A percentile compares a stretch with the other conserved stretches of the same genome.
phyloP scores from a whole-genome alignment of 768 basidiomycete genomes.

The Crucibulum laeve region DNA sequence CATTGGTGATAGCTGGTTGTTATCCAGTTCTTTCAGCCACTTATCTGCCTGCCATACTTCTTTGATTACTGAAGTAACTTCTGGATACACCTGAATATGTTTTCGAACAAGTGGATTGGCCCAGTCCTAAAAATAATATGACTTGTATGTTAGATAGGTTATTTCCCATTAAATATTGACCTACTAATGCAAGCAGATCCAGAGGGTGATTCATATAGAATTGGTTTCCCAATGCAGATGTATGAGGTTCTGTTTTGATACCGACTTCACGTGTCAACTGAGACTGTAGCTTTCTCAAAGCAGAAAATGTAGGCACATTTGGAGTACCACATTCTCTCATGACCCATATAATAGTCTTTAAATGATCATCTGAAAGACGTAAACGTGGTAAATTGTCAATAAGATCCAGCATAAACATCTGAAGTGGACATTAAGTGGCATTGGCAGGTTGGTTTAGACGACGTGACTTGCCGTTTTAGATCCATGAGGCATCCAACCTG shows the following conservation, averaged over 20 bases:
- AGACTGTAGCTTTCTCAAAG: conserved; percentile 5
- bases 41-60: conserved; percentile 25
- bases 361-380: conserved; percentile 25
- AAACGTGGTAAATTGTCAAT: conserved; percentile 26
- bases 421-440: no score
- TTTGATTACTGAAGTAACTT: conserved; percentile 10
- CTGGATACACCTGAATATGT: conserved; percentile 20
- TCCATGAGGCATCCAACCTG: no score
- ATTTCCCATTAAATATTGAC: not conserved
- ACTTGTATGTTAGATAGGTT: not conserved
- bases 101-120: conserved; percentile 19
- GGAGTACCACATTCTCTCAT: conserved; percentile 23
- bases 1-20: conserved; percentile 17
- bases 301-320: conserved; percentile 20
- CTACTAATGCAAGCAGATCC: conserved; percentile 11
- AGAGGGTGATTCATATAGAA: conserved; percentile 22
- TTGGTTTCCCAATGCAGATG: conserved; percentile 3
- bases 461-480: no score
- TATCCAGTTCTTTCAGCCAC: conserved; percentile 14
- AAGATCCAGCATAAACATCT: conserved; percentile 22
- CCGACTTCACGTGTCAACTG: conserved; percentile 1
- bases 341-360: conserved; percentile 25
- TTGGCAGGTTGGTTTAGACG: no score
- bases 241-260: conserved; percentile 1
- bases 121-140: conserved; percentile 15